Evolutionary conservation across 306 rosid genomes (phyloP).

Genomic region (Trifolium fragiferum): DNA sequence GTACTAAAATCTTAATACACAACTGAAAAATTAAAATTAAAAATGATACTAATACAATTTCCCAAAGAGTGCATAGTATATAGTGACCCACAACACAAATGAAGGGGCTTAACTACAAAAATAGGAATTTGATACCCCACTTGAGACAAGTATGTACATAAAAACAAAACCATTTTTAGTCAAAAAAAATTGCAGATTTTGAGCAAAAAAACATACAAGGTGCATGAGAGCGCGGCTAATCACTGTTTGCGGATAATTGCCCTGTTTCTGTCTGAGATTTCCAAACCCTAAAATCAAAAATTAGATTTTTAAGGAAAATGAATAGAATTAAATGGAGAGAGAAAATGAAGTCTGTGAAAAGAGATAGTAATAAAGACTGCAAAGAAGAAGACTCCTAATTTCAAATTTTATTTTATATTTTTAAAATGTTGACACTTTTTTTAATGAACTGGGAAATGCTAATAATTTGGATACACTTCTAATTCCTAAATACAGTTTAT

Average conservation of each 20-base stretch:
- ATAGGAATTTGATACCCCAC: constrained; percentile 33
- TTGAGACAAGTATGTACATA: constrained; percentile 1
- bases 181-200: constrained; percentile 6
- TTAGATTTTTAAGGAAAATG: constrained; percentile 22
- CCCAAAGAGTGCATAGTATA: constrained; percentile 13
- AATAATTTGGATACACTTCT: neutral
- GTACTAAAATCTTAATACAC: neutral
- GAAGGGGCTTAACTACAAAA: constrained; percentile 9
- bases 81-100: constrained; percentile 34
- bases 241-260: constrained; percentile 19
- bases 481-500: neutral
- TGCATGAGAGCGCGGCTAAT: constrained; percentile 31
- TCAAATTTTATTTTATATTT: neutral
- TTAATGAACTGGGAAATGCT: neutral
- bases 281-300: constrained; percentile 43
- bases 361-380: constrained; percentile 7
- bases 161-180: constrained; percentile 30
- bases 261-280: constrained; percentile 25
- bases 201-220: constrained; percentile 27
- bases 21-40: neutral
- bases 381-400: neutral
- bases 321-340: constrained; percentile 5
- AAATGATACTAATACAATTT: neutral
- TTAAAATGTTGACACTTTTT: neutral
- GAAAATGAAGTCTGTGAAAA: constrained; percentile 23